phyloP scores from a whole-genome alignment of 345 rosid genomes.

The Sisymbrium altissimum region DNA sequence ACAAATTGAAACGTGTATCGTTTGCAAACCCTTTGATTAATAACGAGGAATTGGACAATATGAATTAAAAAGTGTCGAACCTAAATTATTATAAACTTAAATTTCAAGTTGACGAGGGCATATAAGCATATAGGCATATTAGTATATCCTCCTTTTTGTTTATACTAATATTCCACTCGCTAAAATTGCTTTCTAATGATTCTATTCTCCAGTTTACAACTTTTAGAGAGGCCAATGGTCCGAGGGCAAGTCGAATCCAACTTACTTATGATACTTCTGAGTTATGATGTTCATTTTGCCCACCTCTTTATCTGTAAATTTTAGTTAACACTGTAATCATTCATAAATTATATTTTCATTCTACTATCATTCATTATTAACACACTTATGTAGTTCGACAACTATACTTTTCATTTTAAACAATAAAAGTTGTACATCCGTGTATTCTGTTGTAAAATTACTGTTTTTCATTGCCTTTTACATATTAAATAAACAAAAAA shows the following conservation, averaged over 20 bases:
- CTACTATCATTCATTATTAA: neutral
- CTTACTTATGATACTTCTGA: conserved; percentile 1
- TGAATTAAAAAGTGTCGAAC: neutral
- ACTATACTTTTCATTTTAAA: neutral
- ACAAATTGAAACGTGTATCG: neutral
- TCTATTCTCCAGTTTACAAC: conserved; percentile 13
- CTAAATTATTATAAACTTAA: neutral
- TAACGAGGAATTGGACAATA: neutral
- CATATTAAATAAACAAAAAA: too few relatives aligned
- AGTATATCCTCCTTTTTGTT: conserved; percentile 23
- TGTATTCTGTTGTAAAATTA: neutral
- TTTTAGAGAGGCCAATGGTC: conserved; percentile 15
- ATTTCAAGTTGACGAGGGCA: conserved; percentile 14
- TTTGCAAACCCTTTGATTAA: neutral
- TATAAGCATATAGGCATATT: conserved; percentile 30
- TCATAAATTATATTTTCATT: neutral
- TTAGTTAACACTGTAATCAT: neutral
- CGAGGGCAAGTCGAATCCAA: conserved; percentile 20
- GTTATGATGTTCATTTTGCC: neutral
- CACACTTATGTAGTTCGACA: neutral
- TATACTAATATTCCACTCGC: conserved; percentile 10
- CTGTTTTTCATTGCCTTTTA: neutral
- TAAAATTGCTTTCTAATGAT: conserved; percentile 1
- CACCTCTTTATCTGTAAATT: neutral
- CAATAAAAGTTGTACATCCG: too few relatives aligned